Conservation (phyloP, 208 protist species). For the Crithidia sp. region DNA sequence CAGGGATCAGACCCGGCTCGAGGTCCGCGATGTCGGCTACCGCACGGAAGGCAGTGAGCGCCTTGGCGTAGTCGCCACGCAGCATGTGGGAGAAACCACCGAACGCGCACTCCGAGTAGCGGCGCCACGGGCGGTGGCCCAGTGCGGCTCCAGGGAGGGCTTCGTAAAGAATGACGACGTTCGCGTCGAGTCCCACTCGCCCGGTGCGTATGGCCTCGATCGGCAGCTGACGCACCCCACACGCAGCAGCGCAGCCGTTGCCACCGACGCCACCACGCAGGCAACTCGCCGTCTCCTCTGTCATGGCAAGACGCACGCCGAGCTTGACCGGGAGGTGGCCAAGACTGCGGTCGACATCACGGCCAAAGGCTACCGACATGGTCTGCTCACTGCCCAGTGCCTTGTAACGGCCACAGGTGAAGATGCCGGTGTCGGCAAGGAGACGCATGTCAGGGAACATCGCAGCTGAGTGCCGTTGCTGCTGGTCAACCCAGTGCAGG, state of each 20-base stretch:
- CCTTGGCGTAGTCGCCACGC: slow-evolving; percentile 38
- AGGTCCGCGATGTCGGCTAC: slow-evolving; percentile 24
- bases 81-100: slow-evolving; percentile 46
- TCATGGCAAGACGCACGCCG: slow-evolving; percentile 32
- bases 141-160: slow-evolving; percentile 17
- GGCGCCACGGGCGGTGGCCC: slow-evolving; percentile 21
- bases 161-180: slow-evolving; percentile 34
- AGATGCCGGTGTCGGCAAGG: slow-evolving; percentile 32
- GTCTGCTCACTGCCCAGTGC: slow-evolving; percentile 15
- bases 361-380: slow-evolving; percentile 28
- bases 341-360: slow-evolving; percentile 28
- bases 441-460: slow-evolving; percentile 1
- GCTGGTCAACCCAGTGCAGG: slow-evolving; percentile 1
- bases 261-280: slow-evolving; percentile 14
- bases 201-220: slow-evolving; percentile 33
- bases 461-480: not conserved
- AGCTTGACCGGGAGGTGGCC: slow-evolving; percentile 24
- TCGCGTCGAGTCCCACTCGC: slow-evolving; percentile 6
- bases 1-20: slow-evolving; percentile 18
- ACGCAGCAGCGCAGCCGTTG: not conserved
- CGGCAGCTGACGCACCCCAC: slow-evolving; percentile 29
- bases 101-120: slow-evolving; percentile 19
- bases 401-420: slow-evolving; percentile 21
- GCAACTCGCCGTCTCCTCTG: slow-evolving; percentile 41
- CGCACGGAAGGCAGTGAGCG: slow-evolving; percentile 31